Base-by-base conservation (phyloP, 306 rosid genomes). In the Vigna hirtella region DNA sequence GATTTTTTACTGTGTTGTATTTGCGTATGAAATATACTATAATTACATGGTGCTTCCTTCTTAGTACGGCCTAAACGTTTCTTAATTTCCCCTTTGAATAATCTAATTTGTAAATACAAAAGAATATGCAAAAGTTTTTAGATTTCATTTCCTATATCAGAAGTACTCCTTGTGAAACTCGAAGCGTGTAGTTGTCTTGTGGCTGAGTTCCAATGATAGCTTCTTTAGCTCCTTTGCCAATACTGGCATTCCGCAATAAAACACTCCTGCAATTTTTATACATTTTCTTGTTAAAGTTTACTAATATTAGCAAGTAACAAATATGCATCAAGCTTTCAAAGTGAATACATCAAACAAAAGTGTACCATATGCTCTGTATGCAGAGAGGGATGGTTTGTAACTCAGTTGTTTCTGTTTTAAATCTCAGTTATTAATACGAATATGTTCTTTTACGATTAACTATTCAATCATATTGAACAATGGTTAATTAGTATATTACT, bases 81-180 rank as follows among this genome's bases (percentile, higher is more conserved):
- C 40, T 63, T 52, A 20, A 17, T 71, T 81, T 77, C 38, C 55
- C 50, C 53, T 51, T 84, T 18, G 70, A 66, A 74, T 79, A 28
- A 55, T 83, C 79, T 14, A 77, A 79, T 66, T 15, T 34, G 20
- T 84, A 85, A 83, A 65, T 87, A 77, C 82, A 79, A 57, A 79
- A 66, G 75, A 84, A 79, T 74, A 66, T 76, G 73, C 18, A 79
- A 64, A 66, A 52, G 73, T 30, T 40, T 58, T 84, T 28, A 65
- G 83, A 61, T 72, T 65, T 49, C 2, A 51, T 61, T 79, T 66
- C 57, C 52, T 16, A 65, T 56, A 62, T 91, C 81, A 93, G 74
- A 95, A 95, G 80, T 95, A 85, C 89, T 95, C 99, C 82, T 94
- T 95, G 79, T 93, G 99, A 82, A 95, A 95, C 69, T 95, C 90